Conservation (phyloP, 108 stramenopile genomes). For the Chaetoceros tenuissimus region DNA sequence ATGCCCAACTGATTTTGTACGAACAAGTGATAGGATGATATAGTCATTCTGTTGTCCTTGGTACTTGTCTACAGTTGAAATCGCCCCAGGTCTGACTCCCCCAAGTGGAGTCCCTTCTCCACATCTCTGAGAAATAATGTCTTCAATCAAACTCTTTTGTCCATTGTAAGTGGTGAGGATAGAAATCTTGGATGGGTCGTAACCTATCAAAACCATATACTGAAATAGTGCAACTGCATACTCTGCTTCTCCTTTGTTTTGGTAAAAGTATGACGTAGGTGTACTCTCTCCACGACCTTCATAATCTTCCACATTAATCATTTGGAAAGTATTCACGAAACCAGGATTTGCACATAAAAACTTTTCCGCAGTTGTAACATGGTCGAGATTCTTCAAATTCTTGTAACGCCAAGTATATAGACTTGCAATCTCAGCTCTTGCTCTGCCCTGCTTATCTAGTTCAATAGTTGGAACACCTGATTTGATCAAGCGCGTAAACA, state of each 20-base stretch:
- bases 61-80: conserved; percentile 93
- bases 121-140: conserved; percentile 83
- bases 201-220: conserved; percentile 97
- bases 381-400: conserved; percentile 80
- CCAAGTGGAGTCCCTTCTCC: conserved; percentile 71
- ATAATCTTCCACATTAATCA: conserved; percentile 91
- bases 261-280: conserved; percentile 90
- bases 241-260: conserved; percentile 98
- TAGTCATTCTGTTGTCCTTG: conserved; percentile 98
- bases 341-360: conserved; percentile 85
- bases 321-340: conserved; percentile 81
- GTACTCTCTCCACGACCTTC: conserved; percentile 79
- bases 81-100: conserved; percentile 47
- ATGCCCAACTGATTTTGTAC: conserved; percentile 92
- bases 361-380: conserved; percentile 36
- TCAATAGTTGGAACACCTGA: conserved; percentile 80
- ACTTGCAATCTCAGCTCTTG: conserved; percentile 83
- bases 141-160: conserved; percentile 86
- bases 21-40: conserved; percentile 89
- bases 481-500: conserved; percentile 89
- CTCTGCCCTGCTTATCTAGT: conserved; percentile 91
- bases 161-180: conserved; percentile 99
- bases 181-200: conserved; percentile 84
- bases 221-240: conserved; percentile 94
- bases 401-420: conserved; percentile 90